Evolutionary conservation across 2,329 filamentous ascomycete species (phyloP).

Genomic region (Nemania sp.): DNA sequence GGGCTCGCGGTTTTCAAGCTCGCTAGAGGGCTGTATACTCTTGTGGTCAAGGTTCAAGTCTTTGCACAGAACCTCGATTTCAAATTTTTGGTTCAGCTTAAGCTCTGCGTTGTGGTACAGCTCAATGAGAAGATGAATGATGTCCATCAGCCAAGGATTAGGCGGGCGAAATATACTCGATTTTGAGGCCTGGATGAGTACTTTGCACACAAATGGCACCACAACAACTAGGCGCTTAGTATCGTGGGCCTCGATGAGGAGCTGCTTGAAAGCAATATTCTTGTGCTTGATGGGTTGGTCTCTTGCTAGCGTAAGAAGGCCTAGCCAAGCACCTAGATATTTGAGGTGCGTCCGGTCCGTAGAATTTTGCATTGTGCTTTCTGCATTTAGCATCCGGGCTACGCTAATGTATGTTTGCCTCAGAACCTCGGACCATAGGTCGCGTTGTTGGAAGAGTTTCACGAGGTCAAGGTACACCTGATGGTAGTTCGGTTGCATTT

Average conservation of each 20-base stretch:
- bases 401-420: slow-evolving; percentile 90
- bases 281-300: slow-evolving; percentile 95
- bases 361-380: slow-evolving; percentile 79
- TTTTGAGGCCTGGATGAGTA: slow-evolving; percentile 78
- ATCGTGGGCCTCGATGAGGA: slow-evolving; percentile 91
- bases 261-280: slow-evolving; percentile 95
- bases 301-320: slow-evolving; percentile 86
- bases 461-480: slow-evolving; percentile 89
- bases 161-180: slow-evolving; percentile 92
- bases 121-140: slow-evolving; percentile 86
- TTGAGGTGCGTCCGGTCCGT: slow-evolving; percentile 88
- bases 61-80: slow-evolving; percentile 96
- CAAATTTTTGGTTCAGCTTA: slow-evolving; percentile 96
- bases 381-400: slow-evolving; percentile 84
- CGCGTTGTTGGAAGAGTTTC: slow-evolving; percentile 76
- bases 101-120: slow-evolving; percentile 91
- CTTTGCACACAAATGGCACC: slow-evolving; percentile 97
- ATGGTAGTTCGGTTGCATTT: slow-evolving; percentile 97
- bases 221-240: slow-evolving; percentile 89
- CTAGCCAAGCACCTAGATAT: slow-evolving; percentile 92
- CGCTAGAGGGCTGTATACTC: slow-evolving; percentile 81
- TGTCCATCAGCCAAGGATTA: slow-evolving; percentile 98
- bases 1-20: slow-evolving; percentile 76
- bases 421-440: slow-evolving; percentile 85
- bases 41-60: slow-evolving; percentile 91